Base-by-base conservation (phyloP, 495 filamentous ascomycete genomes). In the Aspergillus carlsbadensis region DNA sequence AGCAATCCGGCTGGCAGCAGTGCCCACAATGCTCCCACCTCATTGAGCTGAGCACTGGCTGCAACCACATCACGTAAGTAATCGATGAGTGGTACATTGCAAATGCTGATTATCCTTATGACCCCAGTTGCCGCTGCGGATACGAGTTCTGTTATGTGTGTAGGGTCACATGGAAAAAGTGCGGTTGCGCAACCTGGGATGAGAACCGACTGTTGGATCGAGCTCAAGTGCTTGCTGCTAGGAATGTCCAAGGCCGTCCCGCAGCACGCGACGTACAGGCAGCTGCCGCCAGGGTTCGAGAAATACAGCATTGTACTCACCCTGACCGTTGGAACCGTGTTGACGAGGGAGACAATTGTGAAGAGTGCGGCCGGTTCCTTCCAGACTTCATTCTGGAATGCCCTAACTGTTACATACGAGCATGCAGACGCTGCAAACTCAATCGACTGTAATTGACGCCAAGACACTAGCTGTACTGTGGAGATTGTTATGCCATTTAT, bases 111-210 rank as follows among this genome's bases (percentile, higher is more conserved):
- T 1, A 36, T 14, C 13, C 10, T 17, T 48, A 18, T 20, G 10
- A 39, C 5, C 1, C 20, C 17, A 60, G 58, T 6, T 61, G 55
- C 35, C 56, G 54, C 11, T 67, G 62, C 26, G 31, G 58, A 1
- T 43, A 51, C 6, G 41, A 62, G 47, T 70, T 68, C 24, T 68
- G 65, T 34, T 70, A 70, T 18, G 21, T 42, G 3, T 70, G 65
- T 34, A 33, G 51, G 0, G 22, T 41, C 0, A 40, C 41, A 24
- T 87, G 83, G 81, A 78, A 78, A 54, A 74, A 58, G 0, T 87
- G 82, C 55, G 0, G 8, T 3, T 85, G 82, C 46, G 59, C 15
- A 6, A 55, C 69, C 14, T 81, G 74, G 70, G 49, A 74, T 14
- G 75, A 77, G 46, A 24, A 57, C 6, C 65, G 57, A 22, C 65